phyloP scores from a whole-genome alignment of 2,329 filamentous ascomycete genomes.

The Acrocalymma vagum region DNA sequence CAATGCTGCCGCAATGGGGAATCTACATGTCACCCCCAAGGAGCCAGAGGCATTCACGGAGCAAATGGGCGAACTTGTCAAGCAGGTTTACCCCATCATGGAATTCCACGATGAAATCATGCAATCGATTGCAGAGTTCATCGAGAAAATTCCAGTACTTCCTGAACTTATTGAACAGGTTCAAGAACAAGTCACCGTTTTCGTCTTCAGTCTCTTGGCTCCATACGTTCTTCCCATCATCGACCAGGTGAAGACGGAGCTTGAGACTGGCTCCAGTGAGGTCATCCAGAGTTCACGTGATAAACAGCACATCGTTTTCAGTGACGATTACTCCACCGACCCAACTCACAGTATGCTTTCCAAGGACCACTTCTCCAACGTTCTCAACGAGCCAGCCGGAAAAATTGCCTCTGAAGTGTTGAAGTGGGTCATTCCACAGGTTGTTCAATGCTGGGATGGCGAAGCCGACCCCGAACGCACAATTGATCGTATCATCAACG shows the following conservation, averaged over 20 bases:
- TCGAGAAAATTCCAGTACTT: slow-evolving; percentile 86
- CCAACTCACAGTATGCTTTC: slow-evolving; percentile 96
- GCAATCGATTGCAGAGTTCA: slow-evolving; percentile 77
- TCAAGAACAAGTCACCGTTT: slow-evolving; percentile 85
- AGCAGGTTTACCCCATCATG: slow-evolving; percentile 87
- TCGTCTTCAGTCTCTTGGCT: slow-evolving; percentile 90
- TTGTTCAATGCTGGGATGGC: slow-evolving; percentile 89
- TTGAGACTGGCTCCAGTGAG: slow-evolving; percentile 84
- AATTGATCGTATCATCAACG: slow-evolving; percentile 78
- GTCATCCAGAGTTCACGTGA: slow-evolving; percentile 85
- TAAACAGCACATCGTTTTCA: slow-evolving; percentile 87
- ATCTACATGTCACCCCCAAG: slow-evolving; percentile 76
- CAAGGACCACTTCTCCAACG: slow-evolving; percentile 93
- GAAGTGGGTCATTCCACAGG: slow-evolving; percentile 85
- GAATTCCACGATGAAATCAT: slow-evolving; percentile 91
- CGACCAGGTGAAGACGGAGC: slow-evolving; percentile 84
- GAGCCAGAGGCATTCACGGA: slow-evolving; percentile 84
- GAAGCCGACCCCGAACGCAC: slow-evolving; percentile 75
- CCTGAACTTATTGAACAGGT: slow-evolving; percentile 86
- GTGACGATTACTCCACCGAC: slow-evolving; percentile 77
- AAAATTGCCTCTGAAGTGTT: slow-evolving; percentile 81
- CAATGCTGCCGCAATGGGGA: slow-evolving; percentile 76
- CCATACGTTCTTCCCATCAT: slow-evolving; percentile 89
- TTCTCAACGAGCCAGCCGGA: slow-evolving; percentile 87
- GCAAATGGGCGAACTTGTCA: slow-evolving; percentile 77